Percentiles rank a stretch among this genome's conserved stretches.
Evolutionary conservation across 257 asterid species (phyloP).

Genomic region (Misopates orontium): DNA sequence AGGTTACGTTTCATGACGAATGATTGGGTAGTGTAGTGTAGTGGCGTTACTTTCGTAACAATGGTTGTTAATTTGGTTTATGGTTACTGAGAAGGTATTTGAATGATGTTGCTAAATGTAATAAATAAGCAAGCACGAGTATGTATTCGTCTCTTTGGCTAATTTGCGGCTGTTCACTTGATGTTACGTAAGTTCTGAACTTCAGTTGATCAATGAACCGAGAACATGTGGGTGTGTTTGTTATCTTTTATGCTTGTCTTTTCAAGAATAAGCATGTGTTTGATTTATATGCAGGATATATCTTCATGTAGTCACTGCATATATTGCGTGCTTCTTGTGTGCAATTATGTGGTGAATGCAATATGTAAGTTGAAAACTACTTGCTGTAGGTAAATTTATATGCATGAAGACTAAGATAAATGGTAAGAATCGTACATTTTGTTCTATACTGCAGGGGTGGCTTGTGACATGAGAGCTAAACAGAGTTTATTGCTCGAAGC

Average conservation of each 20-base stretch:
- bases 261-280: not conserved
- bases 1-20: not conserved
- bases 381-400: constrained; percentile 10
- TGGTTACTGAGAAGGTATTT: not conserved
- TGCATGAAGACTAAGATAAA: not conserved
- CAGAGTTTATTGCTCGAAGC: constrained; percentile 26
- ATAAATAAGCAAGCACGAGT: not conserved
- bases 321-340: not conserved
- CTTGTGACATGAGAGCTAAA: constrained; percentile 24
- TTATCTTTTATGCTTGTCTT: not conserved
- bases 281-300: not conserved
- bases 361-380: not conserved
- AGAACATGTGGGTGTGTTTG: not conserved
- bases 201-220: not conserved
- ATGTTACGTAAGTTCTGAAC: constrained; percentile 10
- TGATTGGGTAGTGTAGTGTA: too few relatives aligned
- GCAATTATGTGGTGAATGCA: not conserved
- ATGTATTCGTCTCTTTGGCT: not conserved
- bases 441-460: constrained; percentile 31
- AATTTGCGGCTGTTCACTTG: not conserved
- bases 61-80: not conserved
- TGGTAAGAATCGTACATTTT: constrained; percentile 5
- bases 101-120: constrained; percentile 5
- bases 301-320: not conserved
- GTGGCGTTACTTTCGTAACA: not conserved